phyloP scores from a whole-genome alignment of 805 yeast genomes.

The Ogataea nakhonphanomensis region DNA sequence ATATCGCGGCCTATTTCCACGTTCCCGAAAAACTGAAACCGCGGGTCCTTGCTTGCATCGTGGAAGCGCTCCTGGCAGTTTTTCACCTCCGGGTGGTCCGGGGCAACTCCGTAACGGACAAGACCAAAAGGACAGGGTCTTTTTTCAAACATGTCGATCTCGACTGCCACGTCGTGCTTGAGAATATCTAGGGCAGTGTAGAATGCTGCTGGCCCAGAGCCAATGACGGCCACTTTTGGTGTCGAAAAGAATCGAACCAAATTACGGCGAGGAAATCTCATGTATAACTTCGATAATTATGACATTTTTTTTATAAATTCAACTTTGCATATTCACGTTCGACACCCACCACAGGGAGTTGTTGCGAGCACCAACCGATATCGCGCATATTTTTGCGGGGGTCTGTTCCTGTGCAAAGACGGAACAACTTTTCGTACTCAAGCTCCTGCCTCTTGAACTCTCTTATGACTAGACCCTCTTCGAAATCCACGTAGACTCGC shows the following conservation, averaged over 20 bases:
- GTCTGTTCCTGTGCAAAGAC: constrained; percentile 50
- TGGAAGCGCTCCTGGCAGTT: constrained; percentile 74
- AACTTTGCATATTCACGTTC: constrained; percentile 24
- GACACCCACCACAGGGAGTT: constrained; percentile 24
- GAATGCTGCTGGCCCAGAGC: constrained; percentile 96
- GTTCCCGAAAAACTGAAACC: constrained; percentile 68
- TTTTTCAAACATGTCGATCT: constrained; percentile 76
- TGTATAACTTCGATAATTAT: background rate
- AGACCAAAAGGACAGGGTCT: constrained; percentile 90
- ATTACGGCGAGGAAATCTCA: constrained; percentile 1
- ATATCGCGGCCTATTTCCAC: constrained; percentile 65
- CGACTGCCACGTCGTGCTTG: constrained; percentile 30
- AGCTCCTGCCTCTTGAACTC: constrained; percentile 74
- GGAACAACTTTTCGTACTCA: constrained; percentile 44
- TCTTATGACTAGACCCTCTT: constrained; percentile 57
- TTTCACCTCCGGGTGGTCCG: constrained; percentile 97
- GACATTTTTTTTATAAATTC: constrained; percentile 2
- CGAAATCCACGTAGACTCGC: constrained; percentile 76
- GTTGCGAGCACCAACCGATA: constrained; percentile 75
- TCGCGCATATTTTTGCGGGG: constrained; percentile 73
- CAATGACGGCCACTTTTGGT: constrained; percentile 68
- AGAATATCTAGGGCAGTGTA: constrained; percentile 78
- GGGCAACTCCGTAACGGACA: constrained; percentile 95
- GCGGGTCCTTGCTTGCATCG: constrained; percentile 37
- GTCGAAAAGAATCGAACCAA: constrained; percentile 1